These are phyloP conservation scores for Punctularia strigosozonata DNA, from an alignment of 768 basidiomycete genomes.

Conservation along the genomic window DNA sequence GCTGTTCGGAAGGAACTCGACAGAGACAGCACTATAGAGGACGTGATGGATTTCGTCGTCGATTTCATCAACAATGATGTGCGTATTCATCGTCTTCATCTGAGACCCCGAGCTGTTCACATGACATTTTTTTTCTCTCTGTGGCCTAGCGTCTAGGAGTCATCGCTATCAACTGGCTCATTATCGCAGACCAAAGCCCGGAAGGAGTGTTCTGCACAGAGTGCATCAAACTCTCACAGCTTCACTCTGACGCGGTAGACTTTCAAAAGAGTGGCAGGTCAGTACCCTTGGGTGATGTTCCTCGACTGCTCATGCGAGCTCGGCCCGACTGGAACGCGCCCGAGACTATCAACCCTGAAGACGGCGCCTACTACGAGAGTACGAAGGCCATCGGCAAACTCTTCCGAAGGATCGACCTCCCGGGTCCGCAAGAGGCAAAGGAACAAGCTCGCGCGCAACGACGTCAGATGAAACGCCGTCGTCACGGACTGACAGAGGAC, in stretches of 20 bases:
- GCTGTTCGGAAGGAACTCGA: slow-evolving; percentile 32
- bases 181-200: slow-evolving; percentile 46
- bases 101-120: slow-evolving; percentile 15
- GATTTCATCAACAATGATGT: slow-evolving; percentile 61
- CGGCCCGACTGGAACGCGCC: slow-evolving; percentile 60
- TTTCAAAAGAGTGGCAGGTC: slow-evolving; percentile 42
- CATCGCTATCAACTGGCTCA: slow-evolving; percentile 50
- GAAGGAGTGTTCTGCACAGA: slow-evolving; percentile 35
- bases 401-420: slow-evolving; percentile 49
- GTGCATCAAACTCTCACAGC: slow-evolving; percentile 38
- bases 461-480: slow-evolving; percentile 8
- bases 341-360: slow-evolving; percentile 31
- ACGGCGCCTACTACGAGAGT: slow-evolving; percentile 35
- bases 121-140: no score
- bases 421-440: slow-evolving; percentile 14
- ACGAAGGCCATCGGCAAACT: slow-evolving; percentile 45
- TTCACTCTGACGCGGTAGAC: slow-evolving; percentile 59
- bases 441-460: slow-evolving; percentile 11
- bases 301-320: slow-evolving; percentile 24
- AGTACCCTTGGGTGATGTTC: slow-evolving; percentile 23
- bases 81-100: slow-evolving; percentile 9
- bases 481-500: slow-evolving; percentile 13
- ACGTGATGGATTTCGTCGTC: slow-evolving; percentile 59
- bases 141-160: no score
- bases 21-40: slow-evolving; percentile 41